These are phyloP conservation scores for Podosphaera fusca DNA, from an alignment of 2,329 filamentous ascomycete genomes.

Conservation along the genomic window DNA sequence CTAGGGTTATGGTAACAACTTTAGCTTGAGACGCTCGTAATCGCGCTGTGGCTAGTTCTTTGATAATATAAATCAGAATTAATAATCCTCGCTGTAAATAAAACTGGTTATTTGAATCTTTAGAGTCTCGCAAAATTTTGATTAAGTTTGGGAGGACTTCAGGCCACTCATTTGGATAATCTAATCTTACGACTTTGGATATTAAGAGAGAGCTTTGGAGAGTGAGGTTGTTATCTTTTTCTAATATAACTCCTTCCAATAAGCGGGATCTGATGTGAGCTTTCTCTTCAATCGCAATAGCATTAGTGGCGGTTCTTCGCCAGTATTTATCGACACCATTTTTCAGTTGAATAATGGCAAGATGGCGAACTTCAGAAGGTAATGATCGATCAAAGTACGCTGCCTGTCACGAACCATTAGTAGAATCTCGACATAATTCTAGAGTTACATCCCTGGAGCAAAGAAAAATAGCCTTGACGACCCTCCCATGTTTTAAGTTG, in stretches of 20 bases:
- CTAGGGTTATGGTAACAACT: conserved; percentile 56
- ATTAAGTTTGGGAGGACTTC: conserved; percentile 37
- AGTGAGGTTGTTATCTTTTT: conserved; percentile 52
- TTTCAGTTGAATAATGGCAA: conserved; percentile 84
- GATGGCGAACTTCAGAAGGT: conserved; percentile 57
- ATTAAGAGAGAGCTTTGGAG: conserved; percentile 73
- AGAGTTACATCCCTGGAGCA: conserved; percentile 33
- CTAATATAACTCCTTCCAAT: conserved; percentile 53
- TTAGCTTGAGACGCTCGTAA: conserved; percentile 52
- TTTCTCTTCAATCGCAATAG: conserved; percentile 56
- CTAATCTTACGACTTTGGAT: conserved; percentile 71
- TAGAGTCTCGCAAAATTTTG: conserved; percentile 35
- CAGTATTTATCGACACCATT: conserved; percentile 93
- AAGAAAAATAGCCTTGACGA: conserved; percentile 39
- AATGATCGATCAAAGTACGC: conserved; percentile 62
- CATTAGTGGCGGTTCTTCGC: conserved; percentile 40
- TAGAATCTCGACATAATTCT: neutral
- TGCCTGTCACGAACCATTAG: conserved; percentile 26
- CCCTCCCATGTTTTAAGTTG: conserved; percentile 53
- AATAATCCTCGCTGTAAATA: conserved; percentile 51
- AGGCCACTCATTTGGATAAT: conserved; percentile 74
- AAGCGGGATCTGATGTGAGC: conserved; percentile 49
- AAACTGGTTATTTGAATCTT: conserved; percentile 29
- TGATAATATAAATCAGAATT: conserved; percentile 65
- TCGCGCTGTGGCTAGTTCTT: conserved; percentile 67